Evolutionary conservation across 805 yeast species (phyloP).

Genomic region (Zygotorulaspora danielsina): DNA sequence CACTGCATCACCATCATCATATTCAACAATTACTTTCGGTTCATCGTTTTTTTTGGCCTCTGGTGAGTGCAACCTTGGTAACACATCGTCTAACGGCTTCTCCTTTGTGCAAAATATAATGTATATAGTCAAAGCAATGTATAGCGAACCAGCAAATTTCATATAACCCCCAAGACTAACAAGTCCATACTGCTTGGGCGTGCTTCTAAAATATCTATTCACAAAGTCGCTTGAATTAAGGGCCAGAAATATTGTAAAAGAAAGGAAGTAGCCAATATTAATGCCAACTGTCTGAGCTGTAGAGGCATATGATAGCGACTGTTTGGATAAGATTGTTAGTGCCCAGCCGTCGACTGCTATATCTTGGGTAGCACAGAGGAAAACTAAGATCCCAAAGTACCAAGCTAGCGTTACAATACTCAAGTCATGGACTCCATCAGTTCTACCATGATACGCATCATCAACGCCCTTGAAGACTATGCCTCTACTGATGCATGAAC

Average conservation of each 20-base stretch:
- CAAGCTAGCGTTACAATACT: conserved; percentile 48
- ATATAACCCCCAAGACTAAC: conserved; percentile 72
- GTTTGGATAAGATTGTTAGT: conserved; percentile 72
- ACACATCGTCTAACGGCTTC: conserved; percentile 47
- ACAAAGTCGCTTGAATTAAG: conserved; percentile 90
- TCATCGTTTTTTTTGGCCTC: conserved; percentile 18
- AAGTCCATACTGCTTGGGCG: conserved; percentile 60
- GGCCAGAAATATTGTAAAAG: conserved; percentile 88
- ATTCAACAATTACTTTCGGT: conserved; percentile 13
- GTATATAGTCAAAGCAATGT: conserved; percentile 59
- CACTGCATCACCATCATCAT: conserved; percentile 32
- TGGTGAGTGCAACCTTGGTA: conserved; percentile 7
- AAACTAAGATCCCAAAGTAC: conserved; percentile 71
- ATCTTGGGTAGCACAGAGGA: conserved; percentile 95
- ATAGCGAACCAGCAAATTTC: conserved; percentile 70
- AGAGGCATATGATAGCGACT: conserved; percentile 83
- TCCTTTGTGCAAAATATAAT: conserved; percentile 63
- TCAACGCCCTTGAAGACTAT: conserved; percentile 40
- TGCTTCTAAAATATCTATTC: conserved; percentile 67
- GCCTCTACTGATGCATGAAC: conserved; percentile 45
- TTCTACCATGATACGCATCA: conserved; percentile 23
- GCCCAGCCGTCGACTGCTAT: conserved; percentile 99
- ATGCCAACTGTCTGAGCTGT: conserved; percentile 97
- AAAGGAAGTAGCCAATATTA: conserved; percentile 85
- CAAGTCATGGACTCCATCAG: conserved; percentile 13